These are phyloP conservation scores for Paramecium sonneborni DNA, from an alignment of 73 alveolate genomes.

Conservation along the genomic window DNA sequence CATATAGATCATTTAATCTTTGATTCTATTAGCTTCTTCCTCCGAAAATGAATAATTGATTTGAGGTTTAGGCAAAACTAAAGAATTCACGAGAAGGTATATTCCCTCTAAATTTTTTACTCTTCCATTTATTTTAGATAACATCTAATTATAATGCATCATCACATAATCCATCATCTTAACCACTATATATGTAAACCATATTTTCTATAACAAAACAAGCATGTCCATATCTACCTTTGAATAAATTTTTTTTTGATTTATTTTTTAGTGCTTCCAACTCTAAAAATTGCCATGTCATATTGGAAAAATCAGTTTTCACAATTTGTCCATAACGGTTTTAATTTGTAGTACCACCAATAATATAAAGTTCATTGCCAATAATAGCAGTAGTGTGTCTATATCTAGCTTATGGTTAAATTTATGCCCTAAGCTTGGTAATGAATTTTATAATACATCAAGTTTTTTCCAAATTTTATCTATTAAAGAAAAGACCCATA, in stretches of 20 bases:
- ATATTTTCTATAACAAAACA: constrained; percentile 40
- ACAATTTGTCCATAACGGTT: constrained; percentile 56
- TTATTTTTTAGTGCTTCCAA: constrained; percentile 42
- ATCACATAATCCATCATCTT: constrained; percentile 54
- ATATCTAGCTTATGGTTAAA: constrained; percentile 61
- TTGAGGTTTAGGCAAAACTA: constrained; percentile 6
- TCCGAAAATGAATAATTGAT: constrained; percentile 46
- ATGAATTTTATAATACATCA: not conserved
- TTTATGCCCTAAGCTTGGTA: constrained; percentile 7
- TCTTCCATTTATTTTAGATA: constrained; percentile 32
- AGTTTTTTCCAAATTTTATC: constrained; percentile 61
- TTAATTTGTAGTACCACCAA: constrained; percentile 63
- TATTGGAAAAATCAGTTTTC: constrained; percentile 34
- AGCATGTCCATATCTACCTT: constrained; percentile 66
- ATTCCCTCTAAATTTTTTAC: not conserved
- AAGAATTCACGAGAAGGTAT: constrained; percentile 56
- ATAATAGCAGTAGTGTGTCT: constrained; percentile 34
- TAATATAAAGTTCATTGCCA: constrained; percentile 26
- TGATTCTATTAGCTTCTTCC: constrained; percentile 33
- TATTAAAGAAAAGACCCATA: constrained; percentile 59
- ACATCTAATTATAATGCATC: constrained; percentile 50
- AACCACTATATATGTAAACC: constrained; percentile 53
- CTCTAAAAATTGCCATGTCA: constrained; percentile 21
- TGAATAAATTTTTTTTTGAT: constrained; percentile 52
- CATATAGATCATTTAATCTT: constrained; percentile 60